phyloP scores from a whole-genome alignment of 352 stramenopile genomes.

The Phytophthora fragariae region DNA sequence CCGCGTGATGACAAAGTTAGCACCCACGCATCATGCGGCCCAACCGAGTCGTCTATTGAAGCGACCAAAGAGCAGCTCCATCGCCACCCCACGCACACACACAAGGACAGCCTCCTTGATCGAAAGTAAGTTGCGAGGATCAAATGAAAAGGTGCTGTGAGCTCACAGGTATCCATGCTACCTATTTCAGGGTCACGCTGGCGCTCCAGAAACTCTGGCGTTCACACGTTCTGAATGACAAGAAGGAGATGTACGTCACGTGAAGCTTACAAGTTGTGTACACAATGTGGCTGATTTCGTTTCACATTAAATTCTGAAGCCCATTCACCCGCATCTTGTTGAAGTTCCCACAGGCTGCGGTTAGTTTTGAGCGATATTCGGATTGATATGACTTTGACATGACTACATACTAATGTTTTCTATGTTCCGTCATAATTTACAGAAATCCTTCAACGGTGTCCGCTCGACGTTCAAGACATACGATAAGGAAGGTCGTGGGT shows the following conservation, averaged over 20 bases:
- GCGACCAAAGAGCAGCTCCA: background rate
- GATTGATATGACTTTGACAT: background rate
- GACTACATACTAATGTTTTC: background rate
- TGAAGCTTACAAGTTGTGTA: background rate
- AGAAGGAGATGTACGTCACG: slow-evolving; percentile 40
- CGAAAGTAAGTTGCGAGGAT: slow-evolving; percentile 50
- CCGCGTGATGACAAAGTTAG: slow-evolving; percentile 1
- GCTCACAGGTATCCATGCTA: background rate
- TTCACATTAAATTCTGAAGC: slow-evolving; percentile 18
- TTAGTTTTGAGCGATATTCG: slow-evolving; percentile 13
- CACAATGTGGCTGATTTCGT: background rate
- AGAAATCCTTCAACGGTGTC: slow-evolving; percentile 75
- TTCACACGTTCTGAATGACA: slow-evolving; percentile 49
- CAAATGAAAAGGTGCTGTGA: background rate
- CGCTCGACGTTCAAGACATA: slow-evolving; percentile 70
- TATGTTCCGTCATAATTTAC: background rate
- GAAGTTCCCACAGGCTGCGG: slow-evolving; percentile 67
- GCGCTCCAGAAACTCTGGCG: slow-evolving; percentile 69
- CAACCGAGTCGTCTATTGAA: slow-evolving; percentile 2
- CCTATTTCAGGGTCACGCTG: slow-evolving; percentile 55
- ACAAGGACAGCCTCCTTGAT: slow-evolving; percentile 44
- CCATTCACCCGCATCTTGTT: slow-evolving; percentile 78
- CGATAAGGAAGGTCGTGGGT: slow-evolving; percentile 60
- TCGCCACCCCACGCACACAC: slow-evolving; percentile 3
- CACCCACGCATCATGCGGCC: slow-evolving; percentile 9